These are phyloP conservation scores for Neopestalotiopsis clavispora DNA, from an alignment of 2,329 filamentous ascomycete genomes.

Conservation along the genomic window DNA sequence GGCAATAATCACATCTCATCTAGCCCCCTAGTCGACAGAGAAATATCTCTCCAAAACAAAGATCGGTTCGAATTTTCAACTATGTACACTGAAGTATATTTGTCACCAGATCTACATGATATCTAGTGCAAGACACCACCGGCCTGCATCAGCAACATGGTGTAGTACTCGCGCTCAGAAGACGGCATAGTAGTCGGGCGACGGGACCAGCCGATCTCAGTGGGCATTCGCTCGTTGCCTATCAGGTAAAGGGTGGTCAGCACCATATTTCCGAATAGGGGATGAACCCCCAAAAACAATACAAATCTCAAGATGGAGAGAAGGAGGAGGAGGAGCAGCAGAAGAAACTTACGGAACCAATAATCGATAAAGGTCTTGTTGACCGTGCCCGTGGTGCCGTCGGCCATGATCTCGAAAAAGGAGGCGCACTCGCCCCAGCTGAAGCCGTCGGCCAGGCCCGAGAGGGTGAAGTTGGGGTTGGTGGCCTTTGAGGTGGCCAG, in stretches of 20 bases:
- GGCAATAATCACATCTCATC: no score
- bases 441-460: neutral
- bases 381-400: slow-evolving; percentile 9
- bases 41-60: no score
- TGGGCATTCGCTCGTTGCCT: slow-evolving; percentile 5
- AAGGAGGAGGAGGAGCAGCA: neutral
- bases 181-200: slow-evolving; percentile 4
- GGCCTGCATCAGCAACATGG: slow-evolving; percentile 3
- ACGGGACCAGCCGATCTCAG: slow-evolving; percentile 1
- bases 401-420: slow-evolving; percentile 13
- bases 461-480: slow-evolving; percentile 23
- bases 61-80: no score
- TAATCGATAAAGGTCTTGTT: slow-evolving; percentile 10
- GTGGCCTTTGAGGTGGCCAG: slow-evolving; percentile 26
- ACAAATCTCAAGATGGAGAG: no score
- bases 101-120: neutral
- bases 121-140: neutral
- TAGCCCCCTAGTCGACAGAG: no score
- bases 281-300: no score
- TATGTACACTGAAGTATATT: neutral
- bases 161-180: slow-evolving; percentile 4
- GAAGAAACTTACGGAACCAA: slow-evolving; percentile 9
- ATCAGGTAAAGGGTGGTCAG: neutral
- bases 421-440: slow-evolving; percentile 14
- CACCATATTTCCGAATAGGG: neutral